Evolutionary conservation across 1,284 basidiomycete genomes (phyloP).

Genomic region (Austropuccinia psidii): DNA sequence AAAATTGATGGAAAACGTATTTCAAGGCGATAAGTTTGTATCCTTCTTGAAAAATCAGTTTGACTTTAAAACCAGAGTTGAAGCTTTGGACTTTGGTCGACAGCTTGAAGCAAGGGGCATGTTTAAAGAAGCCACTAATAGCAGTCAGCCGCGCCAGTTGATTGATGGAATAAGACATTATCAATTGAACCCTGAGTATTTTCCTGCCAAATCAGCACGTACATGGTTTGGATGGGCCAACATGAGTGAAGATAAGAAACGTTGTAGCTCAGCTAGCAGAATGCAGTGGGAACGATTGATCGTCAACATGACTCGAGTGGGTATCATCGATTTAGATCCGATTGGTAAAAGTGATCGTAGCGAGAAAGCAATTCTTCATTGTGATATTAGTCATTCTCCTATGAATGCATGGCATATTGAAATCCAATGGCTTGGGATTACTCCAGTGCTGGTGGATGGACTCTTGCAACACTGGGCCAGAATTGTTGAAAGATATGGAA

Average conservation of each 20-base stretch:
- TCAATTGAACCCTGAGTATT: constrained; percentile 27
- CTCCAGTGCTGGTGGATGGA: constrained; percentile 91
- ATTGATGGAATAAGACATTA: constrained; percentile 33
- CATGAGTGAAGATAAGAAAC: constrained; percentile 4
- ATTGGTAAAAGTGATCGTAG: constrained; percentile 57
- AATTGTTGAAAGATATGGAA: constrained; percentile 77
- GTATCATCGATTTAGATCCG: constrained; percentile 35
- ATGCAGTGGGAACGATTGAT: background rate
- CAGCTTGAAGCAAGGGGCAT: constrained; percentile 24
- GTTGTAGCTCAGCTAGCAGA: constrained; percentile 28
- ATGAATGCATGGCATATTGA: constrained; percentile 89
- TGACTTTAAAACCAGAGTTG: constrained; percentile 22
- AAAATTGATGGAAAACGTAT: constrained; percentile 29
- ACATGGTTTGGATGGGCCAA: constrained; percentile 30
- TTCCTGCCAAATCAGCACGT: constrained; percentile 14
- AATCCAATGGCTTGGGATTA: constrained; percentile 93
- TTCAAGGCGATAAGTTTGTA: constrained; percentile 35
- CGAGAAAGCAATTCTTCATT: constrained; percentile 75
- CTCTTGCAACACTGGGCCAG: constrained; percentile 74
- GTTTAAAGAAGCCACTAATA: constrained; percentile 25
- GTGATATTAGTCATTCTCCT: constrained; percentile 86
- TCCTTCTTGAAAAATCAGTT: constrained; percentile 36
- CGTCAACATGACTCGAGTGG: constrained; percentile 23
- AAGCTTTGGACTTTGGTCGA: constrained; percentile 34
- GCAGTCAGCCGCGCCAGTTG: constrained; percentile 11